Evolutionary conservation across 1,139 yeast species (phyloP).

Genomic region (Geotrichum restrictum): DNA sequence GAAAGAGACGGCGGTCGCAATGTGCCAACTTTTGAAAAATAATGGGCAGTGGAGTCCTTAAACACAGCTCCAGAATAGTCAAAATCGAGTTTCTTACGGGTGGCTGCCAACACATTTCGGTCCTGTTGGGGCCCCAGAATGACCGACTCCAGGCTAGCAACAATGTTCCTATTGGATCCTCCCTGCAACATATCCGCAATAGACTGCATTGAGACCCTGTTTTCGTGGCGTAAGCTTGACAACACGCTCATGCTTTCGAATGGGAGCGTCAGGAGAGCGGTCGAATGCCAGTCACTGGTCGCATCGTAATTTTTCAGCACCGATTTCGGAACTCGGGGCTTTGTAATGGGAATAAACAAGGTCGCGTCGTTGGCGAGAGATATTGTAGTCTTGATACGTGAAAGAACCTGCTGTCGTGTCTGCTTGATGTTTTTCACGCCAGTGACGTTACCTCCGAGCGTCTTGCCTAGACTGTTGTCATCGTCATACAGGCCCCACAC

Average conservation of each 20-base stretch:
- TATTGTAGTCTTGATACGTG: conserved; percentile 48
- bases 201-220: conserved; percentile 31
- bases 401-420: conserved; percentile 31
- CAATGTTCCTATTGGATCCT: conserved; percentile 31
- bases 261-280: conserved; percentile 31
- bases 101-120: background rate
- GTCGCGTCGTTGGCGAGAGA: conserved; percentile 48
- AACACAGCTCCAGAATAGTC: conserved; percentile 23
- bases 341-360: conserved; percentile 49
- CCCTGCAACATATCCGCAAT: conserved; percentile 25
- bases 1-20: conserved; percentile 16
- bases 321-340: conserved; percentile 26
- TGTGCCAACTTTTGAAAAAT: conserved; percentile 39
- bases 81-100: conserved; percentile 12
- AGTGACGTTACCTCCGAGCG: conserved; percentile 6
- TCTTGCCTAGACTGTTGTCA: conserved; percentile 25
- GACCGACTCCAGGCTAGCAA: conserved; percentile 23
- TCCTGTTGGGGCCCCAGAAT: conserved; percentile 18
- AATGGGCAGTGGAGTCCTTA: conserved; percentile 27
- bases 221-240: conserved; percentile 28
- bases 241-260: conserved; percentile 35
- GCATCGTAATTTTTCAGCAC: conserved; percentile 21
- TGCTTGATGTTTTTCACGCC: conserved; percentile 18
- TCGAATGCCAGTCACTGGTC: conserved; percentile 32
- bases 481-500: conserved; percentile 51